phyloP scores from a whole-genome alignment of 139 green algal species.

The Chlorella vulgaris region DNA sequence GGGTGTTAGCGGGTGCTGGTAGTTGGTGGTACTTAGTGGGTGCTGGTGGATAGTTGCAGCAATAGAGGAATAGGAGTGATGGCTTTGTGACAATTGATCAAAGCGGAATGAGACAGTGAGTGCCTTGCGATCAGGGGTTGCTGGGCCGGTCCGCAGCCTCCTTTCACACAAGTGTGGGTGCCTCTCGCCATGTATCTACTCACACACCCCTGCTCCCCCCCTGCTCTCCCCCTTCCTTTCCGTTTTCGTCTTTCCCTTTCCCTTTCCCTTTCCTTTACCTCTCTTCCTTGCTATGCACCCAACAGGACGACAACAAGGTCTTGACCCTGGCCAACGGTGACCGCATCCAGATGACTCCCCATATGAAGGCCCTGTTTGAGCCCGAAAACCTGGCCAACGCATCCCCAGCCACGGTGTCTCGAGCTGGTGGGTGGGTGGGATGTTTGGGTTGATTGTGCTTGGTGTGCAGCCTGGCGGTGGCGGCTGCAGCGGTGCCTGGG shows the following conservation, averaged over 20 bases:
- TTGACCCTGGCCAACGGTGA: conserved; percentile 97
- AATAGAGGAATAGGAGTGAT: neutral
- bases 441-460: neutral
- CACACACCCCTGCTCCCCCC: neutral
- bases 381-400: conserved; percentile 95
- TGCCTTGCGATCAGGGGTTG: neutral
- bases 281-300: neutral
- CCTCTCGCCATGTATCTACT: no score
- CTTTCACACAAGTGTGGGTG: neutral
- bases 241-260: no score
- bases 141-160: no score
- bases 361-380: conserved; percentile 96
- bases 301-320: conserved; percentile 92
- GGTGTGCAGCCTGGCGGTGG: neutral
- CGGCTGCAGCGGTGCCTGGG: neutral
- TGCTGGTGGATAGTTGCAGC: neutral
- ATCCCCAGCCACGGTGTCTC: conserved; percentile 92
- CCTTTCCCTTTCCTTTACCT: neutral
- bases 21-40: neutral
- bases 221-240: neutral
- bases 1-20: neutral
- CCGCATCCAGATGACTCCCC: conserved; percentile 90
- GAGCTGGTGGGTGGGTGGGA: neutral
- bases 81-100: neutral
- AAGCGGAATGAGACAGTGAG: no score